phyloP scores from a whole-genome alignment of 2,329 filamentous ascomycete species.

The Colletotrichum melonis region DNA sequence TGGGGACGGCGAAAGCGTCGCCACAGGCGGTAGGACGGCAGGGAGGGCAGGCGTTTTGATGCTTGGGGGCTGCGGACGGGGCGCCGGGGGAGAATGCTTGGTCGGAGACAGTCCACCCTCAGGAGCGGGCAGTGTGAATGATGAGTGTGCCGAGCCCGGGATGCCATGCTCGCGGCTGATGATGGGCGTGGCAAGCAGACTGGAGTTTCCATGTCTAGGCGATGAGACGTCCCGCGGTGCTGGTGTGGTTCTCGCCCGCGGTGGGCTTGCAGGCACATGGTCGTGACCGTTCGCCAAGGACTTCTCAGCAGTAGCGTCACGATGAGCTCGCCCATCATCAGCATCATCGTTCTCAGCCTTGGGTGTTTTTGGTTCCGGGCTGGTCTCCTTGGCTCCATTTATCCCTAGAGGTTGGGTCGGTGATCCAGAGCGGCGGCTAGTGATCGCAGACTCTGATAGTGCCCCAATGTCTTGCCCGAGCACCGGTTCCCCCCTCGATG shows the following conservation, averaged over 20 bases:
- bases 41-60: slow-evolving; percentile 39
- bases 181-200: slow-evolving; percentile 32
- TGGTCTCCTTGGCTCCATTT: neutral
- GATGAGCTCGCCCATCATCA: neutral
- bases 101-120: slow-evolving; percentile 62
- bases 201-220: slow-evolving; percentile 29
- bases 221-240: slow-evolving; percentile 17
- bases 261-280: neutral
- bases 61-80: slow-evolving; percentile 33
- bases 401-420: neutral
- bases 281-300: neutral
- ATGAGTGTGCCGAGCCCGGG: slow-evolving; percentile 31
- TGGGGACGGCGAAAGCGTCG: slow-evolving; percentile 68
- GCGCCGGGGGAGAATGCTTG: slow-evolving; percentile 61
- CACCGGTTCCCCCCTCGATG: neutral
- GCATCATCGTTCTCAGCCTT: neutral
- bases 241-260: slow-evolving; percentile 12
- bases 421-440: neutral
- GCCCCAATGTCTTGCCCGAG: neutral
- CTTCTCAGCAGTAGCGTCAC: neutral
- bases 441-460: neutral
- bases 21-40: slow-evolving; percentile 67
- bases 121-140: slow-evolving; percentile 47
- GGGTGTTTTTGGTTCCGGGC: slow-evolving; percentile 16
- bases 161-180: slow-evolving; percentile 34